Evolutionary conservation across 768 basidiomycete species (phyloP).

Genomic region (Leccinum aurantiacum): DNA sequence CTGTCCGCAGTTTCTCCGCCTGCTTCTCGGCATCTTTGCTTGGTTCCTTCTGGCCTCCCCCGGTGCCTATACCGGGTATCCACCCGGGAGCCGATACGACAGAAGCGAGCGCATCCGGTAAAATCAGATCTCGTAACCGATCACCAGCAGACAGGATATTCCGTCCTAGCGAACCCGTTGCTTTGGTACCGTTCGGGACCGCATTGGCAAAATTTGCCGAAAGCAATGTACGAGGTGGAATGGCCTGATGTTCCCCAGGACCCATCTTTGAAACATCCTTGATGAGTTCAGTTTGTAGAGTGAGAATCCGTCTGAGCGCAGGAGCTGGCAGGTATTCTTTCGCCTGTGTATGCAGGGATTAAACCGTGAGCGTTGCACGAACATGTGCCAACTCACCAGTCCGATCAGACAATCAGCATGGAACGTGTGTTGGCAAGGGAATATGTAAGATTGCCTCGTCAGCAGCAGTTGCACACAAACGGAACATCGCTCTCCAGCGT

Average conservation of each 20-base stretch:
- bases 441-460: constrained; percentile 94
- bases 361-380: not conserved
- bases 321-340: constrained; percentile 88
- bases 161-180: constrained; percentile 67
- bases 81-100: constrained; percentile 77
- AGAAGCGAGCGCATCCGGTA: constrained; percentile 89
- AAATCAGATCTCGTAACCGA: constrained; percentile 83
- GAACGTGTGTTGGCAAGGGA: constrained; percentile 97
- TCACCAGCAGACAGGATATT: constrained; percentile 89
- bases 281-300: constrained; percentile 82
- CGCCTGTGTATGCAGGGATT: constrained; percentile 56
- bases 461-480: constrained; percentile 74
- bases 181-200: constrained; percentile 61
- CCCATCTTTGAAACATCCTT: constrained; percentile 42
- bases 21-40: constrained; percentile 56
- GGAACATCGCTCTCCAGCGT: constrained; percentile 83
- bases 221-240: constrained; percentile 56
- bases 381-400: constrained; percentile 57
- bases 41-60: constrained; percentile 45
- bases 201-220: constrained; percentile 71
- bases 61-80: constrained; percentile 65
- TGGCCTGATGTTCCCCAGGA: constrained; percentile 34
- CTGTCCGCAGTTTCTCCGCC: constrained; percentile 70
- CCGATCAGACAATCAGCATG: constrained; percentile 97
- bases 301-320: constrained; percentile 79